Conservation (phyloP, 805 yeast genomes). For the Kuraishia piskuri region DNA sequence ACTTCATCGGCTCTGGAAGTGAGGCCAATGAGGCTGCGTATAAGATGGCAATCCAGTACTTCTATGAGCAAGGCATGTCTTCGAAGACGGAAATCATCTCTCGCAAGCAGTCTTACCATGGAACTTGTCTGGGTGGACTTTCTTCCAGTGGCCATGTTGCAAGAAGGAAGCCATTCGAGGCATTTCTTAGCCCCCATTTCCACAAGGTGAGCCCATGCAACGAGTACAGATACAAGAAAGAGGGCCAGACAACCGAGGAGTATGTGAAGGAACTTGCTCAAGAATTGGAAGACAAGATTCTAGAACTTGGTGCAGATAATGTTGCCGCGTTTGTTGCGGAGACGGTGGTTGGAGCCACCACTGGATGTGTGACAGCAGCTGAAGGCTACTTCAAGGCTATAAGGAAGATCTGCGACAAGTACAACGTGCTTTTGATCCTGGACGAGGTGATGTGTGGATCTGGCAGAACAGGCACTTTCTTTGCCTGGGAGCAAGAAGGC, state of each 20-base stretch:
- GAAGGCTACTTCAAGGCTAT: conserved; percentile 20
- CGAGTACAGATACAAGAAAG: conserved; percentile 9
- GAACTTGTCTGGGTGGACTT: conserved; percentile 12
- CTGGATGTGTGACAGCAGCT: conserved; percentile 11
- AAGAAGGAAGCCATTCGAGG: conserved; percentile 10
- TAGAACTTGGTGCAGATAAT: conserved; percentile 14
- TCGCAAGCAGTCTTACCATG: conserved; percentile 16
- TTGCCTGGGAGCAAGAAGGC: conserved; percentile 22
- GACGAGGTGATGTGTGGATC: conserved; percentile 51
- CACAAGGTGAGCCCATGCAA: conserved; percentile 14
- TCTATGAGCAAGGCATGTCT: conserved; percentile 10
- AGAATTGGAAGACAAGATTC: conserved; percentile 16
- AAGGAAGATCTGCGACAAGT: conserved; percentile 22
- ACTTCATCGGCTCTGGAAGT: conserved; percentile 15
- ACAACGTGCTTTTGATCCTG: conserved; percentile 39
- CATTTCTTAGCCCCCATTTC: conserved; percentile 5
- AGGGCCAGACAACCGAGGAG: conserved; percentile 8
- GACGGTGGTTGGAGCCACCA: conserved; percentile 16
- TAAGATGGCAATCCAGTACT: conserved; percentile 22
- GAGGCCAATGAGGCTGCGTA: conserved; percentile 30
- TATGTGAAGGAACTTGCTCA: conserved; percentile 11
- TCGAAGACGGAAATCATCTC: conserved; percentile 13
- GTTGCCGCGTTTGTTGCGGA: conserved; percentile 17
- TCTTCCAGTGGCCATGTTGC: conserved; percentile 10
- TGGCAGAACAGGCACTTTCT: conserved; percentile 45